Evolutionary conservation across 352 stramenopile genomes (phyloP).

Genomic region (Phytophthora macrochlamydospora): DNA sequence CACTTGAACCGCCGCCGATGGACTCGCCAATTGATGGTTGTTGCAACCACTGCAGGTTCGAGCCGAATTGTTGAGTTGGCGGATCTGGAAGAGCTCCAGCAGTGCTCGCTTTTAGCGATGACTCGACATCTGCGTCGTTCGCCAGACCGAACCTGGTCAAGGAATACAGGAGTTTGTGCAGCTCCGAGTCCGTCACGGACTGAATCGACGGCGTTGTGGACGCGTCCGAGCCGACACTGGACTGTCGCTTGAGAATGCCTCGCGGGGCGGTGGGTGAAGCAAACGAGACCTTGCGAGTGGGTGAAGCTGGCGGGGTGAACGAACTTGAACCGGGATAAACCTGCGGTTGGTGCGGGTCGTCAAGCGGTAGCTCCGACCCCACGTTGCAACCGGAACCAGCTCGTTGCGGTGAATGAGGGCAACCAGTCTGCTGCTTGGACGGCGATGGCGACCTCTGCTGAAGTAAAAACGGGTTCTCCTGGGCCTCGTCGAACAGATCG

Average conservation of each 20-base stretch:
- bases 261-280: conserved; percentile 23
- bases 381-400: conserved; percentile 14
- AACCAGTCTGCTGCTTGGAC: conserved; percentile 13
- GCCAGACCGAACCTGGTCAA: conserved; percentile 57
- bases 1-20: background rate
- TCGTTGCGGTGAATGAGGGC: conserved; percentile 5
- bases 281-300: conserved; percentile 43
- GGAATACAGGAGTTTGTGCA: conserved; percentile 74
- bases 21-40: conserved; percentile 5
- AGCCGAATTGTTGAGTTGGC: conserved; percentile 1
- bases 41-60: conserved; percentile 24
- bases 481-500: conserved; percentile 72
- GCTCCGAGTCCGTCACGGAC: conserved; percentile 43
- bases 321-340: background rate
- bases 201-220: conserved; percentile 39
- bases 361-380: conserved; percentile 43
- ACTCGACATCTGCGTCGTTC: conserved; percentile 12
- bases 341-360: conserved; percentile 28
- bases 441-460: conserved; percentile 26
- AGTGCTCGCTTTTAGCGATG: background rate
- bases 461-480: conserved; percentile 75
- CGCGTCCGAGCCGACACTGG: conserved; percentile 44
- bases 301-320: conserved; percentile 21
- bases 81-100: conserved; percentile 5
- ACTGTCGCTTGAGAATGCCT: conserved; percentile 54